Evolutionary conservation across 805 yeast species (phyloP).

Genomic region (Lipomyces mesembrius): DNA sequence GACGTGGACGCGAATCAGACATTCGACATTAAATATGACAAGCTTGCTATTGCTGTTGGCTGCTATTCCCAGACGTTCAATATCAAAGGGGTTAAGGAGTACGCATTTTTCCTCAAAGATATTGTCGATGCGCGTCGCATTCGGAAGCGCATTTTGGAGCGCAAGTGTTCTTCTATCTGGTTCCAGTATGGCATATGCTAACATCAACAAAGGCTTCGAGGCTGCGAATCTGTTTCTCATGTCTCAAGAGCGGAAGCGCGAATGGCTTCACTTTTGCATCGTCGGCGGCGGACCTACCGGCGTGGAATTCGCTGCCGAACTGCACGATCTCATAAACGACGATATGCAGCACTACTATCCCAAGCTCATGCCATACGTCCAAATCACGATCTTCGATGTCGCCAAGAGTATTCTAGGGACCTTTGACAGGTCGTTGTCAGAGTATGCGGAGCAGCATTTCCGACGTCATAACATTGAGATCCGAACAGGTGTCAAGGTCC

Average conservation of each 20-base stretch:
- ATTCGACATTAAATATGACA: conserved; percentile 70
- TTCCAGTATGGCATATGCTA: not conserved
- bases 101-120: conserved; percentile 64
- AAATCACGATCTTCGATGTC: conserved; percentile 70
- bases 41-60: conserved; percentile 69
- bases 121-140: conserved; percentile 66
- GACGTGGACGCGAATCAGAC: conserved; percentile 17
- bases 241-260: conserved; percentile 62
- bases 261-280: conserved; percentile 63
- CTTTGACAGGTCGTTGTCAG: conserved; percentile 65
- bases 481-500: conserved; percentile 64
- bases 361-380: conserved; percentile 63
- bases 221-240: conserved; percentile 68
- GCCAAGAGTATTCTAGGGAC: conserved; percentile 69
- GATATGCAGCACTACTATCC: conserved; percentile 64
- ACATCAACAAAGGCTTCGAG: conserved; percentile 52
- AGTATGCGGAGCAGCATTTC: conserved; percentile 66
- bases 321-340: conserved; percentile 66
- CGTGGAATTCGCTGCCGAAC: conserved; percentile 73
- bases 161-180: conserved; percentile 9
- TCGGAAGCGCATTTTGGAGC: conserved; percentile 57
- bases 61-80: conserved; percentile 71
- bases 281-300: conserved; percentile 83
- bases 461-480: conserved; percentile 64
- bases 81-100: conserved; percentile 61